Evolutionary conservation across 192 early-diverging fungal species (phyloP).

Genomic region (Coemansia pectinata): DNA sequence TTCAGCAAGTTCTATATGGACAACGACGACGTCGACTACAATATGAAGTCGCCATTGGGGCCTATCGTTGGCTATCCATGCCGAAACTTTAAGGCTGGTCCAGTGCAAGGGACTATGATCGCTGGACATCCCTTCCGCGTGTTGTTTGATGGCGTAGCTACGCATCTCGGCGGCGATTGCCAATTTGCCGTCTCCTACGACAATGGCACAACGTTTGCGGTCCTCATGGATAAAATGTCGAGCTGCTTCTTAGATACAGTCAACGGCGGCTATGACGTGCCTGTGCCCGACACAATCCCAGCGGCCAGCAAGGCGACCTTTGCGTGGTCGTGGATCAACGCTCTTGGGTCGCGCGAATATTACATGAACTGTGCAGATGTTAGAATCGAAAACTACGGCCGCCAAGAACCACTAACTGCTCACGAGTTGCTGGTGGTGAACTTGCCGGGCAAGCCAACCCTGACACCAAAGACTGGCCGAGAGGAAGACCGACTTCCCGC

Average conservation of each 20-base stretch:
- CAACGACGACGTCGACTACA: slow-evolving; percentile 53
- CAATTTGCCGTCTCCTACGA: slow-evolving; percentile 68
- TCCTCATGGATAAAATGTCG: slow-evolving; percentile 57
- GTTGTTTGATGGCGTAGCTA: slow-evolving; percentile 55
- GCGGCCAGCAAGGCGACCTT: slow-evolving; percentile 57
- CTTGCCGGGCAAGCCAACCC: slow-evolving; percentile 30
- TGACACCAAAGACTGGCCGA: slow-evolving; percentile 39
- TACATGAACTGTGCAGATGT: slow-evolving; percentile 73
- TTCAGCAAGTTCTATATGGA: slow-evolving; percentile 50
- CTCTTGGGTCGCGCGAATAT: slow-evolving; percentile 61
- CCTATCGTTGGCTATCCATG: slow-evolving; percentile 50
- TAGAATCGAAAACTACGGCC: slow-evolving; percentile 54
- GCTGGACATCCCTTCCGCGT: slow-evolving; percentile 57
- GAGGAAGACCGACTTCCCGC: slow-evolving; percentile 34
- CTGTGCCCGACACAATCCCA: slow-evolving; percentile 60
- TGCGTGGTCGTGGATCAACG: slow-evolving; percentile 70
- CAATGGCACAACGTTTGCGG: slow-evolving; percentile 61
- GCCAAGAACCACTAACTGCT: slow-evolving; percentile 45
- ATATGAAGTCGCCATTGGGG: slow-evolving; percentile 52
- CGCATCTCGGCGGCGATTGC: slow-evolving; percentile 69
- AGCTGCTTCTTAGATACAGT: slow-evolving; percentile 50
- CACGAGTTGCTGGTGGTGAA: slow-evolving; percentile 54
- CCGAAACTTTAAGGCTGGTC: slow-evolving; percentile 44
- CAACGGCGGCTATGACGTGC: slow-evolving; percentile 53
- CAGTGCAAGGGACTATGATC: slow-evolving; percentile 39